These are phyloP conservation scores for Massospora cicadina DNA, from an alignment of 371 early-diverging fungal species.

Conservation along the genomic window DNA sequence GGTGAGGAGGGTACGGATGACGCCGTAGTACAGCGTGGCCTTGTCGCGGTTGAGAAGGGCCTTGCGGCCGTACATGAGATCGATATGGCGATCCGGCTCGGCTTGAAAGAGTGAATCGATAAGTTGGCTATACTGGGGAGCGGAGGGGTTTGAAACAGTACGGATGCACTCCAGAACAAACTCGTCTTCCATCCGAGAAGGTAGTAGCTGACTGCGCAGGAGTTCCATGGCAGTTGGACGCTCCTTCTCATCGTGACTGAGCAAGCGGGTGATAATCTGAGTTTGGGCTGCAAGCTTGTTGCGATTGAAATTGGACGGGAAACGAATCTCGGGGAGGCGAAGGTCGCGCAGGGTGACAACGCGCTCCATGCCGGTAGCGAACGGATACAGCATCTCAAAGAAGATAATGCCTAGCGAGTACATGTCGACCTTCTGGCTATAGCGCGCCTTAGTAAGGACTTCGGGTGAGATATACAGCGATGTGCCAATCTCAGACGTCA, in stretches of 20 bases:
- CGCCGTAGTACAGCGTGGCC: conserved; percentile 35
- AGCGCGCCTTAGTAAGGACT: conserved; percentile 29
- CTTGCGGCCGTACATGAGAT: conserved; percentile 78
- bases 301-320: conserved; percentile 57
- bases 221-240: conserved; percentile 74
- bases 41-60: conserved; percentile 19
- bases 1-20: conserved; percentile 52
- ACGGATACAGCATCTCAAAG: conserved; percentile 52
- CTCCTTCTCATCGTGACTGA: conserved; percentile 60
- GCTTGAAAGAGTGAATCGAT: conserved; percentile 69
- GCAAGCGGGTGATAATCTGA: conserved; percentile 47
- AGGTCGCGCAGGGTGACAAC: conserved; percentile 31
- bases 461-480: conserved; percentile 88
- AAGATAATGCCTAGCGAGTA: conserved; percentile 29
- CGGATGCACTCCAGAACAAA: conserved; percentile 79
- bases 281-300: conserved; percentile 38
- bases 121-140: conserved; percentile 66
- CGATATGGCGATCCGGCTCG: conserved; percentile 62
- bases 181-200: conserved; percentile 79
- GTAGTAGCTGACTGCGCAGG: conserved; percentile 54
- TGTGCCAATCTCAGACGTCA: conserved; percentile 62
- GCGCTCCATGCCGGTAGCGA: conserved; percentile 60
- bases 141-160: conserved; percentile 65
- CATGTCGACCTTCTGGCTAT: conserved; percentile 26
- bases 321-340: conserved; percentile 35